Conservation (phyloP, 306 rosid species). For the Fagus crenata region DNA sequence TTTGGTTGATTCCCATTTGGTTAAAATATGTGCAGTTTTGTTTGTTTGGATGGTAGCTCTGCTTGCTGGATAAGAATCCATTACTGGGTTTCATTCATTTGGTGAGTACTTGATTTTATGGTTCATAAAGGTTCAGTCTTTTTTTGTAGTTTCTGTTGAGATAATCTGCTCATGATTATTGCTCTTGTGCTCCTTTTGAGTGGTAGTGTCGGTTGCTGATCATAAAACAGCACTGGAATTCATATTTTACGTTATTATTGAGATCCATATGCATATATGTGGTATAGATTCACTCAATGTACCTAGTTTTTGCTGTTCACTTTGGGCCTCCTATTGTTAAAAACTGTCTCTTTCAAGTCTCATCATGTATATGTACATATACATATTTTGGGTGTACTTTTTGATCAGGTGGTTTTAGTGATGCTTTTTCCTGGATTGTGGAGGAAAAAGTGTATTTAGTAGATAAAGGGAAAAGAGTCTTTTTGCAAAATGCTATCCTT, state of each 20-base stretch:
- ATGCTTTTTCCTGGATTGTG: slow-evolving; percentile 1
- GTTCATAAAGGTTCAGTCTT: slow-evolving; percentile 22
- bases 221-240: background rate
- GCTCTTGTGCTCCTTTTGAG: slow-evolving; percentile 30
- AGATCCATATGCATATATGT: slow-evolving; percentile 7
- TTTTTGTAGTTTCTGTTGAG: slow-evolving; percentile 18
- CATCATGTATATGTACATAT: background rate
- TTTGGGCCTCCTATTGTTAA: slow-evolving; percentile 14
- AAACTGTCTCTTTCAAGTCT: background rate
- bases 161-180: slow-evolving; percentile 24
- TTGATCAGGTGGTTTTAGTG: background rate
- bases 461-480: no score
- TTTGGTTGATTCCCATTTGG: slow-evolving; percentile 38
- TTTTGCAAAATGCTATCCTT: no score
- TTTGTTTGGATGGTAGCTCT: slow-evolving; percentile 24
- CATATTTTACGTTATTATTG: background rate
- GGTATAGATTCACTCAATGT: slow-evolving; percentile 15
- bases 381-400: background rate
- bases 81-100: slow-evolving; percentile 27
- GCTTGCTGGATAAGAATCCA: slow-evolving; percentile 27
- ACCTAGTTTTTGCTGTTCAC: slow-evolving; percentile 21
- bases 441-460: no score
- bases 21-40: slow-evolving; percentile 27
- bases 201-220: slow-evolving; percentile 40
- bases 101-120: slow-evolving; percentile 44